These are phyloP conservation scores for Pseudohyphozyma bogoriensis DNA, from an alignment of 768 basidiomycete species.

Conservation along the genomic window DNA sequence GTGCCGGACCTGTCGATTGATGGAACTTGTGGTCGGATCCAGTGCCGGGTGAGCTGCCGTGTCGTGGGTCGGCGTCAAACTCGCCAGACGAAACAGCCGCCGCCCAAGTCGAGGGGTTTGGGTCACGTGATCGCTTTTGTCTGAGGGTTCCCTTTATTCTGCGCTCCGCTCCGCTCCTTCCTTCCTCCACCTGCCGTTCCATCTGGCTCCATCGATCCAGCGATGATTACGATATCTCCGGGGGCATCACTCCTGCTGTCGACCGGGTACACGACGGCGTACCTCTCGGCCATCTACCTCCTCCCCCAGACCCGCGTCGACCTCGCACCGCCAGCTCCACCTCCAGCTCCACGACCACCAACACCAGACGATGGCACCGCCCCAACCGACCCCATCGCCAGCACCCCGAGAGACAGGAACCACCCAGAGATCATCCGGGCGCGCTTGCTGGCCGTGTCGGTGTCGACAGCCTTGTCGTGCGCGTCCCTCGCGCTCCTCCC, in stretches of 20 bases:
- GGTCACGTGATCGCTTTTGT: no score
- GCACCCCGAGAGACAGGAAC: constrained; percentile 52
- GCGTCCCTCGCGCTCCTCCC: constrained; percentile 1
- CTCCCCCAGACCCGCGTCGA: constrained; percentile 54
- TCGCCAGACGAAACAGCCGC: no score
- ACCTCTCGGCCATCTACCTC: constrained; percentile 76
- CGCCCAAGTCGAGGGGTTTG: no score
- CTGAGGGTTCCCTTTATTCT: no score
- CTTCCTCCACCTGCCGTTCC: no score
- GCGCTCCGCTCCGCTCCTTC: no score
- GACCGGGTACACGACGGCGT: constrained; percentile 51
- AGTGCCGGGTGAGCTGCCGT: no score
- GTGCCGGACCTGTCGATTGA: no score
- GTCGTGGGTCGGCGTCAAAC: no score
- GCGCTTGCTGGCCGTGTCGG: constrained; percentile 56
- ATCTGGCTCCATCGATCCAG: no score
- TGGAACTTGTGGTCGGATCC: no score
- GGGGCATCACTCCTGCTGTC: constrained; percentile 39
- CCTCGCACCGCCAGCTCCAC: constrained; percentile 12
- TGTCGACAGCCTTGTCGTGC: constrained; percentile 23
- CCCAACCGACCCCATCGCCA: background rate
- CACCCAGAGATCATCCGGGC: constrained; percentile 77
- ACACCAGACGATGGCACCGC: constrained; percentile 33
- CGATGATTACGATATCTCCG: background rate
- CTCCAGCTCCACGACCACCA: constrained; percentile 28